phyloP scores from a whole-genome alignment of 2,329 filamentous ascomycete genomes.

The Rasamsonia emersonii region DNA sequence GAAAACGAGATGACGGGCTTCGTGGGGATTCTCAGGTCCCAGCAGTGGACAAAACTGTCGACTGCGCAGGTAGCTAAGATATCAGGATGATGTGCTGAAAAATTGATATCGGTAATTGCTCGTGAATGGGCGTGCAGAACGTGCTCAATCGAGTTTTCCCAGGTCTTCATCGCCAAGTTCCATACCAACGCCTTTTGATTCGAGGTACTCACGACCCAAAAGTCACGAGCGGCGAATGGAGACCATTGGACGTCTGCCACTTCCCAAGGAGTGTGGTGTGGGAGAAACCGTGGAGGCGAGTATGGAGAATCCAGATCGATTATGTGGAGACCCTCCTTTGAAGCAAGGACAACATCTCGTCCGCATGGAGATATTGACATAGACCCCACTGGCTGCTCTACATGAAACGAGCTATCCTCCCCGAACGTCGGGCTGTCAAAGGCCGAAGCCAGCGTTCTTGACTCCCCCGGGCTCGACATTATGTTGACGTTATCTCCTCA shows the following conservation, averaged over 20 bases:
- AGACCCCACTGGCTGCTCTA: slow-evolving; percentile 72
- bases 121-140: slow-evolving; percentile 77
- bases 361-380: slow-evolving; percentile 89
- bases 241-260: slow-evolving; percentile 97
- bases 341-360: slow-evolving; percentile 81
- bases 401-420: slow-evolving; percentile 71
- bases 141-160: slow-evolving; percentile 77
- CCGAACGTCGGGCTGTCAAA: slow-evolving; percentile 85
- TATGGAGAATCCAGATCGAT: slow-evolving; percentile 88
- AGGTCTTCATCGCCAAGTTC: slow-evolving; percentile 67
- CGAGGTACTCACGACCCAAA: slow-evolving; percentile 89
- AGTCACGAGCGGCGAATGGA: slow-evolving; percentile 78
- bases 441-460: slow-evolving; percentile 43
- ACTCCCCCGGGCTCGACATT: slow-evolving; percentile 28
- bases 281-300: slow-evolving; percentile 74
- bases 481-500: too few relatives aligned
- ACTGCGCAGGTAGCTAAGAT: slow-evolving; percentile 83
- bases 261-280: slow-evolving; percentile 84
- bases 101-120: slow-evolving; percentile 94
- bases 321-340: slow-evolving; percentile 80
- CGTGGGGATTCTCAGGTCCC: slow-evolving; percentile 70
- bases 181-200: slow-evolving; percentile 92
- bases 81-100: slow-evolving; percentile 86
- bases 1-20: slow-evolving; percentile 73
- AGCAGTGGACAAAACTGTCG: slow-evolving; percentile 86